Conservation (phyloP, 371 early-diverging fungal species). For the Capniomyces stellatus region DNA sequence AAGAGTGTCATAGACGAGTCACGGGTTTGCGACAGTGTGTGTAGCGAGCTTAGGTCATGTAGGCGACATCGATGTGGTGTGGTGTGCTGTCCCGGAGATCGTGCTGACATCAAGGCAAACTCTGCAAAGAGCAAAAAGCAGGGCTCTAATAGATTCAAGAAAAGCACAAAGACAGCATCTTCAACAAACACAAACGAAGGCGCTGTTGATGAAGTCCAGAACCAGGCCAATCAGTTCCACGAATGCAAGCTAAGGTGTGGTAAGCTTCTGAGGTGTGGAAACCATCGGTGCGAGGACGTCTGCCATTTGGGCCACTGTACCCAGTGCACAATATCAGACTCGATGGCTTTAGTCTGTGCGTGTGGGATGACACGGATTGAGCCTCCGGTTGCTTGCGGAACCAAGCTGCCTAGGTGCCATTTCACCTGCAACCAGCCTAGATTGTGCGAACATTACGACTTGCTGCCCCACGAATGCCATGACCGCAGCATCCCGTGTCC, state of each 20-base stretch:
- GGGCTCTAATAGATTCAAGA: too few species aligned
- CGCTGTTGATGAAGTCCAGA: not conserved
- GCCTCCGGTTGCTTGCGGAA: slow-evolving; percentile 60
- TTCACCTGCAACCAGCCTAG: slow-evolving; percentile 41
- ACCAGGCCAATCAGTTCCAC: slow-evolving; percentile 25
- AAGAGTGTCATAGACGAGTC: slow-evolving; percentile 25
- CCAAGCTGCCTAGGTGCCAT: slow-evolving; percentile 40
- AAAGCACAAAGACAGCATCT: too few species aligned
- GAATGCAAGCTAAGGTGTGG: slow-evolving; percentile 42
- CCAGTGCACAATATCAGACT: slow-evolving; percentile 46
- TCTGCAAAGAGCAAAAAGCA: slow-evolving; percentile 8
- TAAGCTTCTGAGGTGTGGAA: slow-evolving; percentile 42
- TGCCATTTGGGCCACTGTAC: slow-evolving; percentile 56
- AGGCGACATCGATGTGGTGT: slow-evolving; percentile 32
- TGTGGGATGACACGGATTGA: slow-evolving; percentile 53
- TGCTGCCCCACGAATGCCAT: slow-evolving; percentile 53
- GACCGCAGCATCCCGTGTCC: slow-evolving; percentile 50
- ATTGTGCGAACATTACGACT: slow-evolving; percentile 47
- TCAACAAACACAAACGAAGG: not conserved
- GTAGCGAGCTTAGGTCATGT: slow-evolving; percentile 39
- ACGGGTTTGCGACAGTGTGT: slow-evolving; percentile 40
- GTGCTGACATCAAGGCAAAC: slow-evolving; percentile 6
- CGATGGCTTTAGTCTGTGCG: slow-evolving; percentile 47
- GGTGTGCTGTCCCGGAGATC: slow-evolving; percentile 12
- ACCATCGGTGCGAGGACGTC: slow-evolving; percentile 38